Evolutionary conservation across 2,329 filamentous ascomycete species (phyloP), one percentile per base, ranked within the genome.

Genomic region (Ceratocystiopsis brevicomis): DNA sequence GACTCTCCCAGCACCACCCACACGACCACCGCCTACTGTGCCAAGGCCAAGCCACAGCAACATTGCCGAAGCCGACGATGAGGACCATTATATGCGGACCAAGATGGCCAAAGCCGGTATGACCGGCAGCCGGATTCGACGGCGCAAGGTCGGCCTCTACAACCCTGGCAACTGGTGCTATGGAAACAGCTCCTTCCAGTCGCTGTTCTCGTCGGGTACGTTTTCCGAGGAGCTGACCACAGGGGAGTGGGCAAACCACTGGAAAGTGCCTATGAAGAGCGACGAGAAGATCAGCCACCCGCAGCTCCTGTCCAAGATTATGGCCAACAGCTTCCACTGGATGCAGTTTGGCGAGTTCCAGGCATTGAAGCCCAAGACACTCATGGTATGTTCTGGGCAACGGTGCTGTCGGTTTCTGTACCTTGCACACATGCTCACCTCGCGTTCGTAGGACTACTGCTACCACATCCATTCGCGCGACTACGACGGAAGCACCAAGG

Each of bases 141-240:
- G 64, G 75, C 52, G 70, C 81, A 83, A 12, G n/a, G 53, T 57
- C 9, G 87, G 88, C 0, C 67, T 95, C 13, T 64, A 76, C 46
- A 95, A 95, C 52, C 82, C 85, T 37, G 74, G 76, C 1, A 78
- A 81, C 39, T 87, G 81, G 50, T 95, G 88, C 57, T 95, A 94
- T 56, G 86, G 90, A 67, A 95, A 94, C 59, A 79, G 84, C n/a
- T 78, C 79, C 0, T 66, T 96, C 21, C 88, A 96, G 59, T 81
- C 81, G 47, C 63, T 95, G 16, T 81, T 82, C 46, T 79, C 78
- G 2, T 88, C 86, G 1, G 55, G 73, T 54, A 60, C 74, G 61
- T 69, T 94, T 69, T 64, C 72, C 61, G 56, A 76, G 61, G 64
- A 79, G 64, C 55, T 80, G 55, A 54, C 83, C 60, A 61, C 71